Percentiles rank a stretch among this genome's conserved stretches.
Evolutionary conservation across 2,329 filamentous ascomycete genomes (phyloP).

Genomic region (Alternaria postmessia): DNA sequence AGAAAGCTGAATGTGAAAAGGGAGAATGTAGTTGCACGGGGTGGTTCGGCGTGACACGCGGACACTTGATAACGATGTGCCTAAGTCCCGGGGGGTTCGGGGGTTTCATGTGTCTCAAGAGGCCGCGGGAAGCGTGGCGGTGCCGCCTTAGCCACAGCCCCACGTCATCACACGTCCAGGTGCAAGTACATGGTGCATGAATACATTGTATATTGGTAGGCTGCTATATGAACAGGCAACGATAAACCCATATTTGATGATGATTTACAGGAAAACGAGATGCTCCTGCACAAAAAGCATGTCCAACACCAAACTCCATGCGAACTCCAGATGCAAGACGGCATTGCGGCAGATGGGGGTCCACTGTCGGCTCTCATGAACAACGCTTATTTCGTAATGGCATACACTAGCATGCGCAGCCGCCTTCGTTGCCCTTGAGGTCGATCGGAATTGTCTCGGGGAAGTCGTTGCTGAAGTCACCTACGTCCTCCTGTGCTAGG

Average conservation of each 20-base stretch:
- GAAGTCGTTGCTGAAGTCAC: constrained; percentile 97
- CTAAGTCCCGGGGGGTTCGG: constrained; percentile 1
- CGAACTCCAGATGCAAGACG: constrained; percentile 30
- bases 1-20: constrained; percentile 11
- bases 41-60: constrained; percentile 20
- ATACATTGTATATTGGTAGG: constrained; percentile 22
- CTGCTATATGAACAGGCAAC: constrained; percentile 20
- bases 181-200: neutral
- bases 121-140: constrained; percentile 7
- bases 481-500: constrained; percentile 93
- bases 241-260: constrained; percentile 14
- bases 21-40: constrained; percentile 10
- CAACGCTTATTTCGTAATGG: constrained; percentile 14
- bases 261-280: constrained; percentile 25
- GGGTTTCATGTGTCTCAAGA: constrained; percentile 20
- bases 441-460: constrained; percentile 98
- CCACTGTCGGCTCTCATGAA: constrained; percentile 4
- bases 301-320: constrained; percentile 40
- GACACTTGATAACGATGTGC: constrained; percentile 5
- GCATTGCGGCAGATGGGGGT: constrained; percentile 10
- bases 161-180: constrained; percentile 21
- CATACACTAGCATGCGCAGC: constrained; percentile 78
- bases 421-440: constrained; percentile 90
- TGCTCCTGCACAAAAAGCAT: constrained; percentile 26
- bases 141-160: constrained; percentile 22